Conservation (phyloP, 495 filamentous ascomycete species). For the Evernia prunastri region DNA sequence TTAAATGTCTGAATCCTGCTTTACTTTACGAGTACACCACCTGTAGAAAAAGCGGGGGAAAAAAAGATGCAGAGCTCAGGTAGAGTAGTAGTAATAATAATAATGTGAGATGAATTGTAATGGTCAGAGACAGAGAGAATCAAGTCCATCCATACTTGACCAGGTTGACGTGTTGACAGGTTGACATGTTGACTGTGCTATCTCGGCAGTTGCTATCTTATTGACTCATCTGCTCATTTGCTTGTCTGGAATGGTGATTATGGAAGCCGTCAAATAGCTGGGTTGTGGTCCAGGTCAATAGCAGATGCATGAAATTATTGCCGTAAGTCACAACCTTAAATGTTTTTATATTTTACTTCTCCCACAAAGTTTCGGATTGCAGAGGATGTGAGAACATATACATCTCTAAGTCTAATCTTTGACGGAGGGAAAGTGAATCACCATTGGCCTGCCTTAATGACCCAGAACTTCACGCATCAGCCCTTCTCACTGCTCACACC, state of each 20-base stretch:
- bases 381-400: too few species aligned
- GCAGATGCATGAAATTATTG: too few species aligned
- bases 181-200: too few species aligned
- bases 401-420: too few species aligned
- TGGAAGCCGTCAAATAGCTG: background rate
- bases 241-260: background rate
- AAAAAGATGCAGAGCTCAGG: background rate
- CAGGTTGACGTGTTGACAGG: background rate
- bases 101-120: background rate
- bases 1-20: too few species aligned
- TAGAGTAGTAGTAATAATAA: too few species aligned
- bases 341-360: background rate
- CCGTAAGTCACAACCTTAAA: background rate
- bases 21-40: too few species aligned
- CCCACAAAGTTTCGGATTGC: too few species aligned
- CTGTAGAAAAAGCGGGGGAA: background rate
- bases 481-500: background rate
- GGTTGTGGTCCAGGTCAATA: too few species aligned
- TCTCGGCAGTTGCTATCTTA: background rate
- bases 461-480: background rate
- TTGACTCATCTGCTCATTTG: background rate
- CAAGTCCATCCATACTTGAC: background rate
- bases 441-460: too few species aligned
- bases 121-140: too few species aligned
- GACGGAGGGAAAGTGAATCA: background rate